These are phyloP conservation scores for Colletotrichum simmondsii DNA, from an alignment of 2,329 filamentous ascomycete genomes.

Conservation along the genomic window DNA sequence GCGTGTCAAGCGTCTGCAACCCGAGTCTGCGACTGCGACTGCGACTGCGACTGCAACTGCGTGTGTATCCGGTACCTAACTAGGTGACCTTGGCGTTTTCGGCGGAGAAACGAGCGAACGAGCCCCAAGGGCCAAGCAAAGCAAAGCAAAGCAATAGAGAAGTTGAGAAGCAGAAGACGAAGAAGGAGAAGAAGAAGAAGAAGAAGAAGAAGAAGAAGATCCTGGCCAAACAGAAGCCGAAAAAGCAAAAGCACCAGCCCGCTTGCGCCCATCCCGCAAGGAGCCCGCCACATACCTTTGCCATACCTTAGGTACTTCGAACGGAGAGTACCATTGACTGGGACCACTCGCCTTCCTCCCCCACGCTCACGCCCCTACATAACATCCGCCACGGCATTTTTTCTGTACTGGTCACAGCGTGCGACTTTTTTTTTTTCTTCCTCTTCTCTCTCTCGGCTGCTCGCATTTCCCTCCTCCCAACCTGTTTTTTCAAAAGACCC, in stretches of 20 bases:
- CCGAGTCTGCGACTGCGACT: slow-evolving; percentile 16
- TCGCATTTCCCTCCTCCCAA: slow-evolving; percentile 17
- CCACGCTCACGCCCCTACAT: slow-evolving; percentile 24
- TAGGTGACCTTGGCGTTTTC: slow-evolving; percentile 15
- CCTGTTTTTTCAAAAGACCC: slow-evolving; percentile 14
- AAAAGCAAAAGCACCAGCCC: slow-evolving; percentile 23
- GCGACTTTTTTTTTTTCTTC: slow-evolving; percentile 7
- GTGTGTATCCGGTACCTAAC: background rate
- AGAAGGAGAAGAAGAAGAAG: background rate
- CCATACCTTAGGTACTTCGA: background rate
- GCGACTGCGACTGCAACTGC: slow-evolving; percentile 5
- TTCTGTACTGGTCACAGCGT: slow-evolving; percentile 23
- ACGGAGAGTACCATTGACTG: background rate
- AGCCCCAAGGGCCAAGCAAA: background rate
- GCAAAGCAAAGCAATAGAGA: too few relatives aligned
- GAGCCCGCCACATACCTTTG: slow-evolving; percentile 24
- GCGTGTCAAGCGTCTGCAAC: slow-evolving; percentile 20
- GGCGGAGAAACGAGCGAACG: slow-evolving; percentile 30
- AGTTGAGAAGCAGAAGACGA: background rate
- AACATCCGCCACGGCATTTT: slow-evolving; percentile 31
- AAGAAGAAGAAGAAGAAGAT: background rate
- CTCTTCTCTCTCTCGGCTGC: slow-evolving; percentile 1
- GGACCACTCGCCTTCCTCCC: background rate
- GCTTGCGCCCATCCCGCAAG: slow-evolving; percentile 28
- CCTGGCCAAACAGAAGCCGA: background rate